Evolutionary conservation across 1,284 basidiomycete genomes (phyloP).

Genomic region (Cystobasidiaceae sp.): DNA sequence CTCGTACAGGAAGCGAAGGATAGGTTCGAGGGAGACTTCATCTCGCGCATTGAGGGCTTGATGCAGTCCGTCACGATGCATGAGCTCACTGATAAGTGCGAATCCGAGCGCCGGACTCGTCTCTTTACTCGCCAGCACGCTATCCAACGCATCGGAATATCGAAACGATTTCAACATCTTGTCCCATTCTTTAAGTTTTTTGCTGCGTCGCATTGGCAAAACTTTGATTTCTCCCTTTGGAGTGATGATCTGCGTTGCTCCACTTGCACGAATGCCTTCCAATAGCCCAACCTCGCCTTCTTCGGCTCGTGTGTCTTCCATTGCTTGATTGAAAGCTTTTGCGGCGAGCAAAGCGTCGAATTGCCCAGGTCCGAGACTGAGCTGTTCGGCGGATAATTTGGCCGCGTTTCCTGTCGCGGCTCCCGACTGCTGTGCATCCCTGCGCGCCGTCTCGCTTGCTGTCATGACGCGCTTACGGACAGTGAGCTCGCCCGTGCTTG

Average conservation of each 20-base stretch:
- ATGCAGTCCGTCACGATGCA: constrained; percentile 83
- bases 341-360: constrained; percentile 19
- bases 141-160: constrained; percentile 88
- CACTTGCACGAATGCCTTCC: background rate
- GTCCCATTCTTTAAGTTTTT: constrained; percentile 81
- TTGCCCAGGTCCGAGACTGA: constrained; percentile 3
- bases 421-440: background rate
- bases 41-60: constrained; percentile 84
- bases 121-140: constrained; percentile 69
- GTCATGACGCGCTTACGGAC: constrained; percentile 23
- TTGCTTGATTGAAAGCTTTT: constrained; percentile 13
- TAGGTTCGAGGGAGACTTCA: constrained; percentile 87
- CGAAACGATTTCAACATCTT: constrained; percentile 84
- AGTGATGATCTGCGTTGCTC: constrained; percentile 5
- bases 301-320: constrained; percentile 2
- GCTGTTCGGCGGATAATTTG: background rate
- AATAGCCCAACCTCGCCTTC: background rate
- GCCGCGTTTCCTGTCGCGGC: background rate
- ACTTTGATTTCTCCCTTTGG: constrained; percentile 13
- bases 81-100: constrained; percentile 85
- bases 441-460: constrained; percentile 12
- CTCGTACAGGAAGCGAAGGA: constrained; percentile 76
- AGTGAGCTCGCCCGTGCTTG: constrained; percentile 6
- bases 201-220: constrained; percentile 57
- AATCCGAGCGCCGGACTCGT: constrained; percentile 80